Evolutionary conservation across 2,329 filamentous ascomycete species (phyloP), one percentile per base, ranked within the genome.

Genomic region (Fusarium sp.): DNA sequence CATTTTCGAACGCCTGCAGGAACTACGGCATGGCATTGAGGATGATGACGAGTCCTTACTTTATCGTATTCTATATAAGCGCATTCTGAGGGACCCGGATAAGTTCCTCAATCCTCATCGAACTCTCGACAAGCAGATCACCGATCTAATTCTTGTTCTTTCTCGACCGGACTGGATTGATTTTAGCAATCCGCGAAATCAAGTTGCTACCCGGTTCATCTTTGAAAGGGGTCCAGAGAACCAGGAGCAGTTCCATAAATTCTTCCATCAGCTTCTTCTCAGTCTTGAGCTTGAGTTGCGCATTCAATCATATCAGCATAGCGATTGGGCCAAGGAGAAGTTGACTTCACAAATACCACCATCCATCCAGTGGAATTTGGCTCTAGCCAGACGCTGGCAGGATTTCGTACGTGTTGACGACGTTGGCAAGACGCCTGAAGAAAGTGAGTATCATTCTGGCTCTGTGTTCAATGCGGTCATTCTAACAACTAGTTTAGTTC

Each of bases 231-330:
- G 85, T 59, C 83, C 85, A 38, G 82, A 83, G 20, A 89, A 90
- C 71, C 82, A 85, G 47, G 80, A 83, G 20, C 84, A 86, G 63
- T 91, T 91, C 73, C 85, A 87, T 63, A 86, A 85, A 27, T 94
- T 94, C 81, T 93, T 92, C 77, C 91, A 93, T 77, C 92, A 94
- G 79, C 81, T 94, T n/a, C 83, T 94, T 5, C 85, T 94, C 44
- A 91, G 90, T 68, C 84, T 92, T 51, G 92, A 94, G 78, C 83
- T 94, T 8, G 89, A 92, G 74, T 79, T 92, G 61, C 88, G 92
- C 42, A 92, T 94, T 72, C 88, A 91, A 73, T 89, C 87, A 3
- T 82, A 81, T 27, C 81, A 86, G 52, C 89, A 92, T 77, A 81
- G 83, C n/a, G 88, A 88, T 27, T 86, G 85, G 80, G 86, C 88